These are phyloP conservation scores for Phytophthora tubulina DNA, from an alignment of 352 stramenopile species.

Conservation along the genomic window DNA sequence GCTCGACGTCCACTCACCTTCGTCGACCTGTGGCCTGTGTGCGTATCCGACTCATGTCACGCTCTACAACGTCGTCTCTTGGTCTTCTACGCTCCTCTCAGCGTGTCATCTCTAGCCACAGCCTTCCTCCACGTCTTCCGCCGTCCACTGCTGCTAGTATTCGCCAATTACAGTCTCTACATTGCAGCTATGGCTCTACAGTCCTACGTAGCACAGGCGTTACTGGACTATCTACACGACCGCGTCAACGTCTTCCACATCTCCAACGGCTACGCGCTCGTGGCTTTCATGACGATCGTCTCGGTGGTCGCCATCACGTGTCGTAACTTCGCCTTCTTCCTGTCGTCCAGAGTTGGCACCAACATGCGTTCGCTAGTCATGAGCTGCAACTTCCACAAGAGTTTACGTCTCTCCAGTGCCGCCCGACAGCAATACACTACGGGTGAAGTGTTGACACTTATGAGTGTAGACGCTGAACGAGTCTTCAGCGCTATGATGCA, in stretches of 20 bases:
- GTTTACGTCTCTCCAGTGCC: conserved; percentile 69
- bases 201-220: conserved; percentile 31
- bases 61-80: conserved; percentile 20
- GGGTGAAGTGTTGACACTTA: conserved; percentile 45
- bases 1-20: conserved; percentile 28
- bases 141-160: conserved; percentile 22
- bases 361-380: conserved; percentile 47
- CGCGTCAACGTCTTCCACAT: conserved; percentile 33
- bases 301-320: conserved; percentile 35
- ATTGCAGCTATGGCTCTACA: conserved; percentile 38
- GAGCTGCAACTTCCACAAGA: conserved; percentile 45
- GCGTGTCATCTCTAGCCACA: conserved; percentile 15
- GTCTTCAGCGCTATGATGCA: conserved; percentile 40
- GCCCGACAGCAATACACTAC: conserved; percentile 40
- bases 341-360: conserved; percentile 35
- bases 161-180: conserved; percentile 39
- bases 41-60: conserved; percentile 25
- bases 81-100: conserved; percentile 25
- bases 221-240: conserved; percentile 34
- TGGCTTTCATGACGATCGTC: conserved; percentile 20
- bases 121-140: conserved; percentile 36
- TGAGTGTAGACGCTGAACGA: conserved; percentile 44
- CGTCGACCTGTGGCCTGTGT: conserved; percentile 43
- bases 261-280: conserved; percentile 31
- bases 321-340: conserved; percentile 44